These are phyloP conservation scores for Magnusiomyces tetraspermus DNA, from an alignment of 1,139 yeast genomes.

Conservation along the genomic window DNA sequence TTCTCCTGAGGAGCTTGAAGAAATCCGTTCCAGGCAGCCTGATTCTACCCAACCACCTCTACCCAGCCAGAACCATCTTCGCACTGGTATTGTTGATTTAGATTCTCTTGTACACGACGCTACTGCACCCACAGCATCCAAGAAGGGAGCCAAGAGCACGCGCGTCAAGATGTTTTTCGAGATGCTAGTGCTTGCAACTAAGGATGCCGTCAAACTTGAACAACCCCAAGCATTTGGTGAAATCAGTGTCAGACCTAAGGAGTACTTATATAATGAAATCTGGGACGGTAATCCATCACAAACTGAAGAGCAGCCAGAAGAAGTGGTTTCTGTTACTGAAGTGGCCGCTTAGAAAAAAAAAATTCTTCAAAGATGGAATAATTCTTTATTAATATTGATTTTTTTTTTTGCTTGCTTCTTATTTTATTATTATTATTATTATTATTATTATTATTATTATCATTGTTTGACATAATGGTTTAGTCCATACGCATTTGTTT, in stretches of 20 bases:
- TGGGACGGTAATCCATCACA: slow-evolving; percentile 10
- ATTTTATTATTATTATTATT: too few relatives aligned
- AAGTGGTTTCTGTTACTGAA: too few relatives aligned
- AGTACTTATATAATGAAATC: slow-evolving; percentile 36
- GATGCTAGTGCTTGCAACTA: slow-evolving; percentile 69
- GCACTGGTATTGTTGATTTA: not conserved
- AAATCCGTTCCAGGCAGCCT: not conserved
- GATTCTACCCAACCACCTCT: not conserved
- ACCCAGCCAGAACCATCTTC: slow-evolving; percentile 2
- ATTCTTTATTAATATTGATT: too few relatives aligned
- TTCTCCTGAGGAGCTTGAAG: not conserved
- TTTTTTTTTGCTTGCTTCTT: too few relatives aligned
- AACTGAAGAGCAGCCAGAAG: not conserved
- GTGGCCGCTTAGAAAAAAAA: too few relatives aligned
- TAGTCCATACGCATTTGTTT: too few relatives aligned
- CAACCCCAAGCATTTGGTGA: slow-evolving; percentile 57
- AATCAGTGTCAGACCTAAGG: slow-evolving; percentile 46
- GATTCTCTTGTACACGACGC: not conserved
- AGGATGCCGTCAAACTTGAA: slow-evolving; percentile 54
- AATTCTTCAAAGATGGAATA: too few relatives aligned
- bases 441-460: too few relatives aligned
- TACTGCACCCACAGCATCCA: not conserved
- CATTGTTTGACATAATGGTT: too few relatives aligned
- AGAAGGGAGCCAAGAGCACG: slow-evolving; percentile 16
- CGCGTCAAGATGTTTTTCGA: slow-evolving; percentile 62